These are phyloP conservation scores for Saksenaea oblongispora DNA, from an alignment of 371 early-diverging fungal species.

Conservation along the genomic window DNA sequence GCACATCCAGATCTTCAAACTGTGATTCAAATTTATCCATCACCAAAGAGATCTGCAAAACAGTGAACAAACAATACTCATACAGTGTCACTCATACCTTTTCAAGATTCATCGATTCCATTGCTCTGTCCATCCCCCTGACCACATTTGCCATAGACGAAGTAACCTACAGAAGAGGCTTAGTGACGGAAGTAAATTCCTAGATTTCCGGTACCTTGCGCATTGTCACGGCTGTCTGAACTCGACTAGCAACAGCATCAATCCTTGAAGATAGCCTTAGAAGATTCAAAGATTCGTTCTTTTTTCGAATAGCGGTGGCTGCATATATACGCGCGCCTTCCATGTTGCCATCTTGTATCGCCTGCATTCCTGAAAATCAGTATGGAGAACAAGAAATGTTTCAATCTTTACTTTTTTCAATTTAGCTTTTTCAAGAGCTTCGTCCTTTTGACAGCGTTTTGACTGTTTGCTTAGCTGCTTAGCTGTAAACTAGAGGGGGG, in stretches of 20 bases:
- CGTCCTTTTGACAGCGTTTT: slow-evolving; percentile 86
- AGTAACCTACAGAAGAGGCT: slow-evolving; percentile 50
- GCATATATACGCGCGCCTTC: slow-evolving; percentile 96
- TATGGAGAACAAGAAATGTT: background rate
- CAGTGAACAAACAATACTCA: background rate
- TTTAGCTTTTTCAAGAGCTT: slow-evolving; percentile 76
- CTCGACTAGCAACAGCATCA: slow-evolving; percentile 90
- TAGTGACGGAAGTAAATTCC: background rate
- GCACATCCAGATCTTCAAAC: slow-evolving; percentile 93
- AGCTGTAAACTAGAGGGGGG: slow-evolving; percentile 79
- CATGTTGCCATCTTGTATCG: slow-evolving; percentile 90
- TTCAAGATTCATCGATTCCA: slow-evolving; percentile 91
- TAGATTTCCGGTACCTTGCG: slow-evolving; percentile 51
- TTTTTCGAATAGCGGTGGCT: slow-evolving; percentile 96
- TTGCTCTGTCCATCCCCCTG: slow-evolving; percentile 89
- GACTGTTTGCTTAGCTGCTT: slow-evolving; percentile 88
- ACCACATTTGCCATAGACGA: slow-evolving; percentile 84
- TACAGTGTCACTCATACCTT: slow-evolving; percentile 49
- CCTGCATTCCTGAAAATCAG: slow-evolving; percentile 46
- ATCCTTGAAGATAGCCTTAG: slow-evolving; percentile 87
- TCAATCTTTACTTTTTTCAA: slow-evolving; percentile 77
- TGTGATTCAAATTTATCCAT: slow-evolving; percentile 96
- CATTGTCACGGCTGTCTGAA: slow-evolving; percentile 97
- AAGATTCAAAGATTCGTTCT: slow-evolving; percentile 90
- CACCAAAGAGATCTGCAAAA: slow-evolving; percentile 75